Base-by-base conservation (phyloP, 2,329 filamentous ascomycete species). In the Intubia oerlemansii region DNA sequence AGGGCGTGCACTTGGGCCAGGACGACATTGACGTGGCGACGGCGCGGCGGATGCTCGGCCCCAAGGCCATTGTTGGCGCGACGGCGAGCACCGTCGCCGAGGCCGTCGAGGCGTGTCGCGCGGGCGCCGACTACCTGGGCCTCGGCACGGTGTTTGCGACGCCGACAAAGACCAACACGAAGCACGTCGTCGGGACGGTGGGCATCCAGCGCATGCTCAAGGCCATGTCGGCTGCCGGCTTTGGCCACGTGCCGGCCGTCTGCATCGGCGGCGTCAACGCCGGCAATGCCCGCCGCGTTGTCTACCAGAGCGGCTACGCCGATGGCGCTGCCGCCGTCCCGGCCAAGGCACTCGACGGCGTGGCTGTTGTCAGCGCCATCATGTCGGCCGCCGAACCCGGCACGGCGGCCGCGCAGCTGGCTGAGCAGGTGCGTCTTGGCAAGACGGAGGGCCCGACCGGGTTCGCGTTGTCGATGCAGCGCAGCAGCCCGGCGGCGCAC, bases 1-100 rank as follows among this genome's bases (percentile, higher is more conserved):
- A 93, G 53, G 88, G 88, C 25, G 81, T 92, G 7, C 88, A 95
- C 48, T 66, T 95, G 28, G 88, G 88, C 6, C 85, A 95, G 54
- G 84, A 93, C 61, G 85, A 95, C 48, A 73, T 92, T 58, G 37
- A 27, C 25, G 25, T 37, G 13, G 21, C 51, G 7, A 60, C 62
- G 22, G 84, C 82, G 3, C 74, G 79, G 33, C 58, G 53, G 14
- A 50, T 93, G 3, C 62, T 95, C 0, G 82, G 82, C 0, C 53
- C 65, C 1, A 57, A 72, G 38, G 74, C 79, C 29, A 85, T 92
- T 42, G 82, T 95, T 36, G 85, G 88, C 14, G 77, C 90, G 19
- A 91, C 79, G 6, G 78, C 78, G n/a, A 76, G 71, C 32, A 77
- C 66, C 5, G 47, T 68, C 14, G 62, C 71, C 6, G 78, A 95